These are phyloP conservation scores for Diaporthe citrichinensis DNA, from an alignment of 2,329 filamentous ascomycete species.

Conservation along the genomic window DNA sequence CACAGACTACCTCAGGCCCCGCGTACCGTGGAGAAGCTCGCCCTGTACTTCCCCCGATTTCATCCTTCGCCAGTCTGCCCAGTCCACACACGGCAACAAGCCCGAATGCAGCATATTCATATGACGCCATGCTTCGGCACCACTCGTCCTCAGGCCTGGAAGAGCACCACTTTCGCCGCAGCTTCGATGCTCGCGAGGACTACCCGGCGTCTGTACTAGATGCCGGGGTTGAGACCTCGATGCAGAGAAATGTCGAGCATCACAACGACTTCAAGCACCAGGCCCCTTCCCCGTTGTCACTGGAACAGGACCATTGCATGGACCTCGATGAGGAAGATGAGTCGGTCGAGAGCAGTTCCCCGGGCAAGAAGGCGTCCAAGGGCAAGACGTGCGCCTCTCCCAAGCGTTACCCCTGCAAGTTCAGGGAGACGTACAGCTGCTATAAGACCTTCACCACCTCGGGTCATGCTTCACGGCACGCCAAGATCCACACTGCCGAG, in stretches of 20 bases:
- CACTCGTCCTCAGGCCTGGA: constrained; percentile 33
- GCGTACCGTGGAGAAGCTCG: constrained; percentile 43
- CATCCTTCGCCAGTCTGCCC: constrained; percentile 35
- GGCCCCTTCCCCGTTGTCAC: constrained; percentile 4
- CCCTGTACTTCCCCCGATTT: constrained; percentile 37
- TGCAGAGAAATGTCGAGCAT: constrained; percentile 17
- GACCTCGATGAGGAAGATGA: constrained; percentile 62
- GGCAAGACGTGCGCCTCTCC: constrained; percentile 49
- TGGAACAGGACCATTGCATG: not conserved
- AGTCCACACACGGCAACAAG: constrained; percentile 30
- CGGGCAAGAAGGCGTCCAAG: constrained; percentile 36
- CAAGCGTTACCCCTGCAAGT: constrained; percentile 83
- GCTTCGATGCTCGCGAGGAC: constrained; percentile 22
- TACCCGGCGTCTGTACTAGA: constrained; percentile 25
- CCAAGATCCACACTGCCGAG: constrained; percentile 86
- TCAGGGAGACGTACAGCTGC: constrained; percentile 79
- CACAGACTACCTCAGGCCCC: constrained; percentile 50
- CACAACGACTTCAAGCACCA: constrained; percentile 23
- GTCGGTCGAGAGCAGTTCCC: constrained; percentile 42
- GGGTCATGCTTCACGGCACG: constrained; percentile 86
- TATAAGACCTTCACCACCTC: constrained; percentile 88
- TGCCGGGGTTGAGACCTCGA: not conserved
- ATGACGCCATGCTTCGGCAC: constrained; percentile 25
- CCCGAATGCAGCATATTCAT: constrained; percentile 31
- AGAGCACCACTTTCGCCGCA: constrained; percentile 32